Conservation (phyloP, 805 yeast genomes). For the Zygosaccharomyces bailii region DNA sequence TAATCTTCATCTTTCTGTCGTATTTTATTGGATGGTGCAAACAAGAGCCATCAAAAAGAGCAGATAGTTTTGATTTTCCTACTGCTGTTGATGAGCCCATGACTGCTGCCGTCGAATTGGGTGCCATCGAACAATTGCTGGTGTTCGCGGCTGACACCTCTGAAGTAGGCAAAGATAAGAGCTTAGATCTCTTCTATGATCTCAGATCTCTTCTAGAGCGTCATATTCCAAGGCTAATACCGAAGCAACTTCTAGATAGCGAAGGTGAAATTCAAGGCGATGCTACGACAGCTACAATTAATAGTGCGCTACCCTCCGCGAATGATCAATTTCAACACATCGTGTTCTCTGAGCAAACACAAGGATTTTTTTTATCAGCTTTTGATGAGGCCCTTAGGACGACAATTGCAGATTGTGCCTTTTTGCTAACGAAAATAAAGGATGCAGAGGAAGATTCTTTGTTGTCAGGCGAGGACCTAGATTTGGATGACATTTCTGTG, state of each 20-base stretch:
- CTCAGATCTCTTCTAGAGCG: constrained; percentile 63
- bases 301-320: background rate
- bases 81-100: constrained; percentile 57
- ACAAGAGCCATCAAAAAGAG: constrained; percentile 39
- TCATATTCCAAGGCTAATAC: constrained; percentile 56
- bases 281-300: background rate
- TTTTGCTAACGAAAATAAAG: constrained; percentile 60
- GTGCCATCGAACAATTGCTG: constrained; percentile 68
- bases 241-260: constrained; percentile 51
- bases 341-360: constrained; percentile 26
- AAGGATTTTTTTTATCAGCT: constrained; percentile 38
- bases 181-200: constrained; percentile 54
- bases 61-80: constrained; percentile 49
- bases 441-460: constrained; percentile 73
- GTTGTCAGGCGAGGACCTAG: constrained; percentile 53
- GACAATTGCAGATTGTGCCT: constrained; percentile 62
- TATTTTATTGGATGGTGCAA: constrained; percentile 69
- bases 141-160: constrained; percentile 57
- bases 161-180: constrained; percentile 36
- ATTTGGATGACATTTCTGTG: constrained; percentile 60
- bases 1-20: constrained; percentile 51
- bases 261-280: constrained; percentile 34
- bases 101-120: constrained; percentile 54
- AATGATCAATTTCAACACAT: constrained; percentile 14
- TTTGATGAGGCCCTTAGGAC: constrained; percentile 51